Conservation (phyloP, 345 rosid species). For the Citrus inodora region DNA sequence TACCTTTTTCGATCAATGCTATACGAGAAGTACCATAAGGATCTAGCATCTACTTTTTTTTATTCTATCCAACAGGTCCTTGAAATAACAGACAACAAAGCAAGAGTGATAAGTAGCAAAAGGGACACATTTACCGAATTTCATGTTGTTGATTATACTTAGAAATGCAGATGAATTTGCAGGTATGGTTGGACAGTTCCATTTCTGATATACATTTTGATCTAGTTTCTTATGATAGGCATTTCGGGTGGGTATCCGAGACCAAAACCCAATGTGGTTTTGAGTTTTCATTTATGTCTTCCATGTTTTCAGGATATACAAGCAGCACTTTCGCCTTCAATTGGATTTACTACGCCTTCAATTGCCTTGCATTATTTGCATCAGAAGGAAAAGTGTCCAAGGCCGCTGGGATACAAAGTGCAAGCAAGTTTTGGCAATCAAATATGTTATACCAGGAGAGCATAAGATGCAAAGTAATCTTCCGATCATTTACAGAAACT, state of each 20-base stretch:
- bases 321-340: neutral
- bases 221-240: neutral
- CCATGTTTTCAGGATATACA: neutral
- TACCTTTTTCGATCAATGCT: neutral
- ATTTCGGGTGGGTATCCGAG: neutral
- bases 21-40: neutral
- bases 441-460: no score
- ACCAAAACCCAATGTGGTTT: neutral
- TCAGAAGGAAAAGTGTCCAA: neutral
- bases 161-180: constrained; percentile 13
- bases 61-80: constrained; percentile 52
- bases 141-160: constrained; percentile 50
- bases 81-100: constrained; percentile 63
- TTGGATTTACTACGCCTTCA: neutral
- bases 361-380: neutral
- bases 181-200: constrained; percentile 14
- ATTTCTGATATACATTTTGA: neutral
- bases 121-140: constrained; percentile 42
- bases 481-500: neutral
- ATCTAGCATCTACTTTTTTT: neutral
- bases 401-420: neutral
- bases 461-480: neutral
- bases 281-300: neutral
- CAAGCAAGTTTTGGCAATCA: neutral
- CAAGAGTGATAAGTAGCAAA: constrained; percentile 65